Conservation (phyloP, 306 rosid genomes). For the Abrus pulchellus region DNA sequence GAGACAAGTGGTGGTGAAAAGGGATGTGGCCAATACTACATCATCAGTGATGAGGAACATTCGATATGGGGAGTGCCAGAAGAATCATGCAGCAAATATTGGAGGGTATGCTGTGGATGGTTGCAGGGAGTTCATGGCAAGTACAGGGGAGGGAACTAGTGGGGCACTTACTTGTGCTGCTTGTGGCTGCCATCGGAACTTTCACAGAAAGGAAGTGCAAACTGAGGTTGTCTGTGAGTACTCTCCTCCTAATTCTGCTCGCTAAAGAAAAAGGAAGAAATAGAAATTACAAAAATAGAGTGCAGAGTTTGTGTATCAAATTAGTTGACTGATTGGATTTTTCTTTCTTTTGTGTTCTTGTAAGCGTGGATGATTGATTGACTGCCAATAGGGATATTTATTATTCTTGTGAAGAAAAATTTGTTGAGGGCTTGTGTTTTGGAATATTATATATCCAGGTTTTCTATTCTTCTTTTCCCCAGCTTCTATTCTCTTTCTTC, state of each 20-base stretch:
- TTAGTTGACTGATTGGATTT: constrained; percentile 49
- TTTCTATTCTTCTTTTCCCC: not conserved
- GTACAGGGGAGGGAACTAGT: constrained; percentile 64
- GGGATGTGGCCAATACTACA: constrained; percentile 61
- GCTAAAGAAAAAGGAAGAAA: constrained; percentile 1
- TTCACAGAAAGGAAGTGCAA: constrained; percentile 81
- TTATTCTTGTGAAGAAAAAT: constrained; percentile 44
- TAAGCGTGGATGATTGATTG: constrained; percentile 41
- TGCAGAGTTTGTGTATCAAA: constrained; percentile 41
- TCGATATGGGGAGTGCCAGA: constrained; percentile 83
- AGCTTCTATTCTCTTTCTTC: not conserved
- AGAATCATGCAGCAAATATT: constrained; percentile 89
- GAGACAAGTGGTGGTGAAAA: constrained; percentile 73
- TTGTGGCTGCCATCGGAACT: constrained; percentile 91
- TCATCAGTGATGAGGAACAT: constrained; percentile 71
- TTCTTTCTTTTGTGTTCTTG: constrained; percentile 43
- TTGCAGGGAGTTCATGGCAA: constrained; percentile 86
- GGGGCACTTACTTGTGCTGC: constrained; percentile 84
- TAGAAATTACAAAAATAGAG: not conserved
- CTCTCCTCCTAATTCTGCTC: constrained; percentile 73
- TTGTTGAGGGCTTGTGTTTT: constrained; percentile 38
- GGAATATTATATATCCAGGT: constrained; percentile 1
- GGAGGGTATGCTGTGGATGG: constrained; percentile 98
- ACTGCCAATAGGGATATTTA: constrained; percentile 8
- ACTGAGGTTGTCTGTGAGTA: constrained; percentile 95